Percentiles rank a stretch among this genome's conserved stretches.
Evolutionary conservation across 2,329 filamentous ascomycete genomes (phyloP).

Genomic region (Monosporascus sp.): DNA sequence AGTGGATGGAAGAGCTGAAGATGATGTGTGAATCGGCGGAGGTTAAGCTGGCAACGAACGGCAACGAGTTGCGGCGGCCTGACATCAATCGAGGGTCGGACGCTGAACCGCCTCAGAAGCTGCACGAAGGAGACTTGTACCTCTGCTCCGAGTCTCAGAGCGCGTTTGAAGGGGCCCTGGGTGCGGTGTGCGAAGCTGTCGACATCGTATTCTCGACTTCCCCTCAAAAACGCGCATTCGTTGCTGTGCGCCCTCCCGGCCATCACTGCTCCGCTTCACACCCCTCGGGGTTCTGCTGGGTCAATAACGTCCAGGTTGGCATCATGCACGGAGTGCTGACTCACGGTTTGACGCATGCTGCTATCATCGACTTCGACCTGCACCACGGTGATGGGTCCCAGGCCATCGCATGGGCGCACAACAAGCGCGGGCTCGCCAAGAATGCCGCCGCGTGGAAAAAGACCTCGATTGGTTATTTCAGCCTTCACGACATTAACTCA

Average conservation of each 20-base stretch:
- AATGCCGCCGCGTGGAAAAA: slow-evolving; percentile 75
- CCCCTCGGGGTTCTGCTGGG: slow-evolving; percentile 95
- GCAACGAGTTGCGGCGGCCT: slow-evolving; percentile 71
- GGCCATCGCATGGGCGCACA: slow-evolving; percentile 86
- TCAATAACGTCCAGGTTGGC: slow-evolving; percentile 97
- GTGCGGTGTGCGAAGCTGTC: slow-evolving; percentile 88
- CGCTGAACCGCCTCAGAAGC: slow-evolving; percentile 43
- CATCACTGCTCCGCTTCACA: slow-evolving; percentile 89
- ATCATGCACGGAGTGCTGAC: slow-evolving; percentile 83
- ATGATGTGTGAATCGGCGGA: slow-evolving; percentile 79
- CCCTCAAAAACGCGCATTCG: slow-evolving; percentile 74
- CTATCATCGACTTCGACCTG: slow-evolving; percentile 87
- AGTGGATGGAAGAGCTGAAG: slow-evolving; percentile 91
- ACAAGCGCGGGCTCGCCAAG: slow-evolving; percentile 65
- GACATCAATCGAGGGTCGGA: slow-evolving; percentile 51
- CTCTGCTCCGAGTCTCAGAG: slow-evolving; percentile 79
- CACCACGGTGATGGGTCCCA: slow-evolving; percentile 97
- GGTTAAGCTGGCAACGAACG: slow-evolving; percentile 67
- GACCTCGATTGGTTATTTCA: slow-evolving; percentile 90
- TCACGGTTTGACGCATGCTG: slow-evolving; percentile 87
- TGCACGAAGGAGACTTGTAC: slow-evolving; percentile 90
- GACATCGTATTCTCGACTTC: slow-evolving; percentile 68
- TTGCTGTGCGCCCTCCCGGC: slow-evolving; percentile 86
- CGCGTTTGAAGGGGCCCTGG: slow-evolving; percentile 85
- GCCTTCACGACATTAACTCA: slow-evolving; percentile 95